Evolutionary conservation across 2,329 filamentous ascomycete species (phyloP).

Genomic region (Ceratocystis lukuohia): DNA sequence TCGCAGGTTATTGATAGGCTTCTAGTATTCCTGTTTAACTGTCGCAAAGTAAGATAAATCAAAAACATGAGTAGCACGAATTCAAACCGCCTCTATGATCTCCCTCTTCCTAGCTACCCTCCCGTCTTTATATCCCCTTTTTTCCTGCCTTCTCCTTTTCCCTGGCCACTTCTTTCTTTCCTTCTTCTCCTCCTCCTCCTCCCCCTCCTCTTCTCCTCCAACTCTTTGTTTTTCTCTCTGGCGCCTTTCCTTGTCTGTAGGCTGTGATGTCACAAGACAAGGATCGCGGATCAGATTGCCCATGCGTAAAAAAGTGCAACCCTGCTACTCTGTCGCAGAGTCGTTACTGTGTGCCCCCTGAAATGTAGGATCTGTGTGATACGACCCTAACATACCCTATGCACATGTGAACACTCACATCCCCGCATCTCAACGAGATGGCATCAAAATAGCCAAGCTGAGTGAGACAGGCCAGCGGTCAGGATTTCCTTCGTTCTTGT

Average conservation of each 20-base stretch:
- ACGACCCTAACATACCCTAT: background rate
- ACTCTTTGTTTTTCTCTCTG: background rate
- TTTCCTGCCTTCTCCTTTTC: background rate
- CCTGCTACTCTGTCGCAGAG: background rate
- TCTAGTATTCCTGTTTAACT: background rate
- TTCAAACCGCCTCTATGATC: background rate
- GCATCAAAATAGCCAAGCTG: background rate
- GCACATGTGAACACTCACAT: background rate
- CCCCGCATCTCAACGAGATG: too few species aligned
- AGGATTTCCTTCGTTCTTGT: background rate
- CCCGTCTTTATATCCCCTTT: background rate
- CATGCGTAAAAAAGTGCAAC: background rate
- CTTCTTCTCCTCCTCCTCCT: background rate
- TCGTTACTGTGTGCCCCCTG: background rate
- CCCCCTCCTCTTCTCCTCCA: background rate
- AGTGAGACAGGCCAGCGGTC: background rate
- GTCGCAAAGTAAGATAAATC: background rate
- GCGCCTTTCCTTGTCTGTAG: background rate
- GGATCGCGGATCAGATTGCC: background rate
- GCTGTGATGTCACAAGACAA: slow-evolving; percentile 7
- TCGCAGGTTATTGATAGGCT: background rate
- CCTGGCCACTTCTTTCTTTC: background rate
- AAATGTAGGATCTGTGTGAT: background rate
- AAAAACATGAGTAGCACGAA: background rate
- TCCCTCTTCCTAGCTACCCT: background rate